Evolutionary conservation across 805 yeast species (phyloP).

Genomic region (Metahyphopichia silvanorum): DNA sequence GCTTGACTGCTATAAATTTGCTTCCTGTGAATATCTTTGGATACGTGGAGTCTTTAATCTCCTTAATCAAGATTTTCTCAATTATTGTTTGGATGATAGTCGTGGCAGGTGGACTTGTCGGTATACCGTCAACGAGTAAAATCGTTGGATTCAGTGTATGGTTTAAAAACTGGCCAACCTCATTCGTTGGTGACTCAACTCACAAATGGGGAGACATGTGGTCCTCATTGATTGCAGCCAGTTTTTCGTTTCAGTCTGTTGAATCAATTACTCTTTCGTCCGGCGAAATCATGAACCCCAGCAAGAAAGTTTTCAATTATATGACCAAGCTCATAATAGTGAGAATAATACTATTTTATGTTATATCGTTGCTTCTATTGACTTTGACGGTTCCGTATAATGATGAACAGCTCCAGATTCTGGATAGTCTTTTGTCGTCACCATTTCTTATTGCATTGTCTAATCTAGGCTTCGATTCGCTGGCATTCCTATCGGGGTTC

Average conservation of each 20-base stretch:
- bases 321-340: constrained; percentile 10
- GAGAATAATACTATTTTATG: constrained; percentile 60
- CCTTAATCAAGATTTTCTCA: constrained; percentile 15
- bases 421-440: constrained; percentile 13
- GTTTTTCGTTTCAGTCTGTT: constrained; percentile 72
- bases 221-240: constrained; percentile 34
- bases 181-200: background rate
- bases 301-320: constrained; percentile 52
- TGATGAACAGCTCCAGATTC: constrained; percentile 7
- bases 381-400: constrained; percentile 61
- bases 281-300: constrained; percentile 63
- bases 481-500: constrained; percentile 8
- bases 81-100: constrained; percentile 14
- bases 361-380: constrained; percentile 56
- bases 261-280: constrained; percentile 69
- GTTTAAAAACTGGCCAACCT: background rate
- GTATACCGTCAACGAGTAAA: background rate
- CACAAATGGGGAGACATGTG: background rate
- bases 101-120: constrained; percentile 1
- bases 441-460: constrained; percentile 21
- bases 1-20: constrained; percentile 15
- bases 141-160: background rate
- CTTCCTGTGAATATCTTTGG: constrained; percentile 20
- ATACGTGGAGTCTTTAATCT: constrained; percentile 14
- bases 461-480: constrained; percentile 10